phyloP scores from a whole-genome alignment of 2,329 filamentous ascomycete species.

The Ceratocystiopsis brevicomis region DNA sequence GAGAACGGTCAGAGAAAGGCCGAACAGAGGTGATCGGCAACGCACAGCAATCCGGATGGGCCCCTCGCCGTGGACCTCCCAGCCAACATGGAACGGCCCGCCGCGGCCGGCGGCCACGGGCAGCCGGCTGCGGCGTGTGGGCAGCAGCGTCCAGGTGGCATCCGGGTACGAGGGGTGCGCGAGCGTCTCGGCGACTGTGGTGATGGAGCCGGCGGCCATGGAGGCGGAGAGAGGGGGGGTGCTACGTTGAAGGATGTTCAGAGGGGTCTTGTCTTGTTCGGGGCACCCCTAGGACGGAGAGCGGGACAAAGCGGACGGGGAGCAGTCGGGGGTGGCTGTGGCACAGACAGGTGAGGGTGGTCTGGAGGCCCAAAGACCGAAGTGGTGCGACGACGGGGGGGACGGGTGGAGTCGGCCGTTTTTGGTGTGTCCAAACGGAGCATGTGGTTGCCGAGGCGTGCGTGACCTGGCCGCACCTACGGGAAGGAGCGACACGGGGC shows the following conservation, averaged over 20 bases:
- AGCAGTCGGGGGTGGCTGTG: no score
- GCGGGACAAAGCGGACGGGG: no score
- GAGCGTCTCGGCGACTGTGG: conserved; percentile 36
- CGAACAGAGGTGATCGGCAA: no score
- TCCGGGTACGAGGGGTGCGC: conserved; percentile 48
- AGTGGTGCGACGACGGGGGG: no score
- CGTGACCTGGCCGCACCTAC: no score
- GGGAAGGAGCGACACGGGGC: no score
- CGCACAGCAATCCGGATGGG: conserved; percentile 54
- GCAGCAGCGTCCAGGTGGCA: conserved; percentile 49
- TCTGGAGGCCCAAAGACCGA: no score
- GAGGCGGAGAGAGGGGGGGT: neutral
- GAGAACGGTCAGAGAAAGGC: conserved; percentile 4
- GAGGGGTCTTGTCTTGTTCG: no score
- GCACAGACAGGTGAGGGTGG: no score
- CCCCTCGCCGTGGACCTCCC: conserved; percentile 63
- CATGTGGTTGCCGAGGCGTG: no score
- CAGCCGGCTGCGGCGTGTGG: conserved; percentile 39
- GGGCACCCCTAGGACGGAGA: neutral
- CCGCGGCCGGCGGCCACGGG: conserved; percentile 51
- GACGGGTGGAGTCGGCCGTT: no score
- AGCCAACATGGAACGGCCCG: conserved; percentile 57
- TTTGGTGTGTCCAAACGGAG: no score
- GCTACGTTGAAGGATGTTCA: neutral
- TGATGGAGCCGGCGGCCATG: conserved; percentile 2